phyloP scores from a whole-genome alignment of 495 filamentous ascomycete genomes.

The Lasiosphaeria ovina region DNA sequence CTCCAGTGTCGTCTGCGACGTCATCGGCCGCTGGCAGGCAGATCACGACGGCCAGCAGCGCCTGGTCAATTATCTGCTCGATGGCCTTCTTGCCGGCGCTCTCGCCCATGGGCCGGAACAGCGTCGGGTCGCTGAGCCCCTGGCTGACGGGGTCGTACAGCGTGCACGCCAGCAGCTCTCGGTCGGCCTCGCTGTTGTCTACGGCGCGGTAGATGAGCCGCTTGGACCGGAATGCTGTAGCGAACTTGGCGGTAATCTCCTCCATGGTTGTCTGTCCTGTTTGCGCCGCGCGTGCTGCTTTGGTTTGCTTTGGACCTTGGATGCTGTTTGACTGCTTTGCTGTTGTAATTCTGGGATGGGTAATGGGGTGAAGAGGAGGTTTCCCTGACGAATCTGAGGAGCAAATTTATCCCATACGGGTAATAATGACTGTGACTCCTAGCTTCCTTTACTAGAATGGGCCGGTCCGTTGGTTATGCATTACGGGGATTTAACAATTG shows the following conservation, averaged over 20 bases:
- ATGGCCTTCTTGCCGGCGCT: constrained; percentile 2
- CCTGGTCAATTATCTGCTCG: constrained; percentile 15
- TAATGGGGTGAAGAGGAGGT: no score
- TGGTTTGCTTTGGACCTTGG: background rate
- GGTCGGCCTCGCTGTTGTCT: constrained; percentile 26
- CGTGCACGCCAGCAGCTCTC: constrained; percentile 12
- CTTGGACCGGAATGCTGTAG: constrained; percentile 25
- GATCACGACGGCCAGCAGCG: constrained; percentile 33
- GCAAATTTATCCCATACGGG: no score
- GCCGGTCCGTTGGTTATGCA: no score
- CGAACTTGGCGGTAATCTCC: constrained; percentile 3
- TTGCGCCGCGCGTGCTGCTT: background rate
- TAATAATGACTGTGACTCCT: no score
- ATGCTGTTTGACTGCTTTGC: background rate
- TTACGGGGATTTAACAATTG: no score
- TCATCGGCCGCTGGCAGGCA: constrained; percentile 21
- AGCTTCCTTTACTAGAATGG: no score
- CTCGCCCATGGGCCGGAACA: constrained; percentile 8
- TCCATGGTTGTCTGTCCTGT: constrained; percentile 3
- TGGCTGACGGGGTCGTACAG: constrained; percentile 15
- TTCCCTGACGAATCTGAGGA: no score
- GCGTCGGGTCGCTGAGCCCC: constrained; percentile 19
- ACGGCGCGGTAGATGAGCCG: constrained; percentile 36
- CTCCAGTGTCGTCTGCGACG: background rate
- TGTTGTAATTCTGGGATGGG: no score